phyloP scores from a whole-genome alignment of 257 asterid genomes.

The Thymus mandschuricus region DNA sequence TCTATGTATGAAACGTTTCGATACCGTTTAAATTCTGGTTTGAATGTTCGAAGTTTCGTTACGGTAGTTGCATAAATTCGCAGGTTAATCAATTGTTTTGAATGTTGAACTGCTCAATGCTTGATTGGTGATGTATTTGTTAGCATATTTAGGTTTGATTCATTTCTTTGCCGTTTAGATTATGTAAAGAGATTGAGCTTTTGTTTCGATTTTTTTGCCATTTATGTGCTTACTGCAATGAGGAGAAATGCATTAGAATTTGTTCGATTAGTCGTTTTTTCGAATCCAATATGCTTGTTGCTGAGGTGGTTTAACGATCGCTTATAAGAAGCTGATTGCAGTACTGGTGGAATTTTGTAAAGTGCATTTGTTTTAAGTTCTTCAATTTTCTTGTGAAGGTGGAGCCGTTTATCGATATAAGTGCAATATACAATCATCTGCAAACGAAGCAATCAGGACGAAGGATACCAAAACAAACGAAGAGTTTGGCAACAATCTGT shows the following conservation, averaged over 20 bases:
- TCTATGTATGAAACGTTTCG: neutral
- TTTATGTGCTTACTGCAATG: conserved; percentile 2
- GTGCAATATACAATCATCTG: conserved; percentile 61
- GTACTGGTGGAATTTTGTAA: conserved; percentile 5
- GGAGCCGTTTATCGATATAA: conserved; percentile 83
- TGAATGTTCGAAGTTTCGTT: neutral
- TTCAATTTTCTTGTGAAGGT: conserved; percentile 50
- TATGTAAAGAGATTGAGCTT: neutral
- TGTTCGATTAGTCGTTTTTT: too few relatives aligned
- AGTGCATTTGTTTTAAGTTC: neutral
- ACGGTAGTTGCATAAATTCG: neutral
- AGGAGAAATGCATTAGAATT: conserved; percentile 6
- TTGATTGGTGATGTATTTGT: neutral
- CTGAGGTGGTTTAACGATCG: too few relatives aligned
- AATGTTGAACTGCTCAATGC: neutral
- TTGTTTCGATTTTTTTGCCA: conserved; percentile 8
- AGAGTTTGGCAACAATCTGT: conserved; percentile 86
- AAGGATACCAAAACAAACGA: conserved; percentile 61
- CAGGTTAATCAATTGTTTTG: neutral
- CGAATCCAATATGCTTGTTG: too few relatives aligned
- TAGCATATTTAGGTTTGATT: neutral
- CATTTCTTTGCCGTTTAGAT: neutral
- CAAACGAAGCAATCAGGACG: conserved; percentile 60
- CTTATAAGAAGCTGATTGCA: conserved; percentile 3
- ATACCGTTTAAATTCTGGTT: neutral